Conservation (phyloP, 192 early-diverging fungal genomes). For the Haplosporangium gracile region DNA sequence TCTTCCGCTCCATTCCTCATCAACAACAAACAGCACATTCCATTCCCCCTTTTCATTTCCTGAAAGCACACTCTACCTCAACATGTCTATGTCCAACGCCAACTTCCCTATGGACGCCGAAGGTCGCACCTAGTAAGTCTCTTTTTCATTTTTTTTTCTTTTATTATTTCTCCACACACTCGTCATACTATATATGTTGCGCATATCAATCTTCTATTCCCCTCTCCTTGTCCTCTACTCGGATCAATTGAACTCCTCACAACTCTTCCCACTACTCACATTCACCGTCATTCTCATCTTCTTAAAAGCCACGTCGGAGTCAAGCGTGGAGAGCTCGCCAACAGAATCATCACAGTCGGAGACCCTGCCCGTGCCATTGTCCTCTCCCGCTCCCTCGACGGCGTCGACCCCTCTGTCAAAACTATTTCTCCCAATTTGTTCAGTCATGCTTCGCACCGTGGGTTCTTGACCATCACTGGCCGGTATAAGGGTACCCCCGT, state of each 20-base stretch:
- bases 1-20: constrained; percentile 1
- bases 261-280: background rate
- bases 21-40: background rate
- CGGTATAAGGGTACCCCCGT: constrained; percentile 80
- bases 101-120: constrained; percentile 85
- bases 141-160: background rate
- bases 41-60: background rate
- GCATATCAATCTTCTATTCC: background rate
- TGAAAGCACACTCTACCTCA: constrained; percentile 6
- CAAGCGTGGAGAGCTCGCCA: constrained; percentile 84
- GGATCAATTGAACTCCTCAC: too few species aligned
- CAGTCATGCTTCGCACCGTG: constrained; percentile 72
- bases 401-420: constrained; percentile 39
- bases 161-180: background rate
- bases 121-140: constrained; percentile 77
- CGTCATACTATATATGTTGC: background rate
- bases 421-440: constrained; percentile 62
- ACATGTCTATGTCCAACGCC: constrained; percentile 68
- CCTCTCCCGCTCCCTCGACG: constrained; percentile 75
- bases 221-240: background rate
- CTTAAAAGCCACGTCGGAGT: constrained; percentile 76
- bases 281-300: background rate
- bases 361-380: constrained; percentile 79
- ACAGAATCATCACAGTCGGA: constrained; percentile 91
- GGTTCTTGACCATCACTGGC: constrained; percentile 90